These are phyloP conservation scores for Sclerotinia glacialis DNA, from an alignment of 2,329 filamentous ascomycete species.

Conservation along the genomic window DNA sequence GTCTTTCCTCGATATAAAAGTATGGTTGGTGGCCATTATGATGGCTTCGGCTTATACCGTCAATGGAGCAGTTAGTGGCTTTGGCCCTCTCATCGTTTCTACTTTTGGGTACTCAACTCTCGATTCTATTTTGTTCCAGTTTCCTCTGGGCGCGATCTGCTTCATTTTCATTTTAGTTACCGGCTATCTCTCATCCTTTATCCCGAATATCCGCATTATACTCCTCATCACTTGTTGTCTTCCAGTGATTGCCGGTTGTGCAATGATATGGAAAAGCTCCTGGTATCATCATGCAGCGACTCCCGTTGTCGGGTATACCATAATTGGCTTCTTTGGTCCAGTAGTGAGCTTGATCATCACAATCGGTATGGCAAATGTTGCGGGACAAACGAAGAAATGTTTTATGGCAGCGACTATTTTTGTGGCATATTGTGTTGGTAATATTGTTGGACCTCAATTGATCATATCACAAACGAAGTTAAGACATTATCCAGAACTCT, in stretches of 20 bases:
- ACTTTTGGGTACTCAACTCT: constrained; percentile 66
- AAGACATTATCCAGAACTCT: constrained; percentile 68
- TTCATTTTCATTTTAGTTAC: constrained; percentile 63
- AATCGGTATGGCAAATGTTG: constrained; percentile 64
- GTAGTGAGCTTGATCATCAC: constrained; percentile 63
- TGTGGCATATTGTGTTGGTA: constrained; percentile 72
- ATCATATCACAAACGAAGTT: constrained; percentile 63
- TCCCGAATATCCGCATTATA: constrained; percentile 62
- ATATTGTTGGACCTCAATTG: constrained; percentile 72
- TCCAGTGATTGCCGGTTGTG: constrained; percentile 71
- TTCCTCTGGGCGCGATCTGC: constrained; percentile 69
- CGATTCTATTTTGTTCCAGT: constrained; percentile 69
- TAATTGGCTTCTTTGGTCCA: constrained; percentile 46
- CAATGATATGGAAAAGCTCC: constrained; percentile 67
- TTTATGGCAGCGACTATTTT: constrained; percentile 73
- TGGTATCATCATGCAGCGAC: constrained; percentile 64
- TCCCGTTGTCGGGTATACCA: constrained; percentile 52
- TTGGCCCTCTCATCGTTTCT: constrained; percentile 68
- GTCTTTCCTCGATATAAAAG: constrained; percentile 56
- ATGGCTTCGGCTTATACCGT: constrained; percentile 70
- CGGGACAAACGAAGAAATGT: constrained; percentile 74
- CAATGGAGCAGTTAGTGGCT: constrained; percentile 68
- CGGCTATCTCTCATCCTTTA: constrained; percentile 59
- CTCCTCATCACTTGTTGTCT: constrained; percentile 66
- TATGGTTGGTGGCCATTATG: constrained; percentile 63